Percentiles rank a stretch among this genome's conserved stretches.
Evolutionary conservation across 148 eudicot genomes (phyloP).

Genomic region (Talinum fruticosum): DNA sequence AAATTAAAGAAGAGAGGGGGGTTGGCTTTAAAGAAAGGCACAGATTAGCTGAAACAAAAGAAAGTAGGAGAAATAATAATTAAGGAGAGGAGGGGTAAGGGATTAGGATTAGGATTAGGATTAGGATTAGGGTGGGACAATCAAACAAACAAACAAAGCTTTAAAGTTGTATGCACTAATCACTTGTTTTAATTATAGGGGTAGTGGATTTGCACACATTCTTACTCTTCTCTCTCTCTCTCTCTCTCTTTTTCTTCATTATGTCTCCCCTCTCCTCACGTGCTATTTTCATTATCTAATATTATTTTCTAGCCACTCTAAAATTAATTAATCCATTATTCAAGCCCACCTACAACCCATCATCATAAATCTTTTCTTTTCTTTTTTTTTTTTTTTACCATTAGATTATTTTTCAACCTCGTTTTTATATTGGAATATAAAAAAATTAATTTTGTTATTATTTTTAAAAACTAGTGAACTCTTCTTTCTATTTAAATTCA

Average conservation of each 20-base stretch:
- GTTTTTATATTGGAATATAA: too few species aligned
- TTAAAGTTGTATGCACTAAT: not conserved
- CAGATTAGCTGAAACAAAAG: not conserved
- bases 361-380: too few species aligned
- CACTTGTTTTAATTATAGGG: not conserved
- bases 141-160: constrained; percentile 3
- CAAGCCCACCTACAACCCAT: not conserved
- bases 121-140: constrained; percentile 8
- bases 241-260: not conserved
- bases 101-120: too few species aligned
- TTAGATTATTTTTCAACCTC: too few species aligned
- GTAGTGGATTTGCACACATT: constrained; percentile 1
- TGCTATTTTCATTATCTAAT: not conserved
- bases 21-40: not conserved
- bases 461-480: too few species aligned
- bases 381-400: too few species aligned
- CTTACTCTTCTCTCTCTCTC: not conserved
- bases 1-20: too few species aligned
- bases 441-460: too few species aligned
- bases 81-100: not conserved
- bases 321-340: too few species aligned
- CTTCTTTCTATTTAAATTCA: too few species aligned
- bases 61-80: not conserved
- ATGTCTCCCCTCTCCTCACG: constrained; percentile 1
- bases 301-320: not conserved